Evolutionary conservation across 169 alveolate species (phyloP).

Genomic region (Neospora caninum): DNA sequence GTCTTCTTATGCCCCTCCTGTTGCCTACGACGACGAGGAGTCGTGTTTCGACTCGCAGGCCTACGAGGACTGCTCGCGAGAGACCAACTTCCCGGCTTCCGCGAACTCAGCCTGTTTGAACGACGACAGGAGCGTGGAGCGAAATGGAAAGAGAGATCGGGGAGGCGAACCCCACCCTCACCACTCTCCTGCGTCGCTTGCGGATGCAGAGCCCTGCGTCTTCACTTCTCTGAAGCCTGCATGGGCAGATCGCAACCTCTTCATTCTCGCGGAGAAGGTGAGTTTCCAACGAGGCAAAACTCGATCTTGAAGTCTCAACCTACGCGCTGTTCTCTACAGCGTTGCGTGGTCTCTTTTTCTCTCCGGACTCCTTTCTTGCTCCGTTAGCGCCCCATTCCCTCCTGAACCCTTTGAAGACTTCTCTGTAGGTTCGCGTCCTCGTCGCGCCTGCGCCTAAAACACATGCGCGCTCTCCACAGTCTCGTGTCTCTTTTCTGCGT

Average conservation of each 20-base stretch:
- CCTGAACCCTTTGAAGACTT: no score
- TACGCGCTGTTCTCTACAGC: neutral
- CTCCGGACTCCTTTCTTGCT: neutral
- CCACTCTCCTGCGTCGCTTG: neutral
- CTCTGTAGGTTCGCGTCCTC: no score
- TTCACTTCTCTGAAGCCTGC: slow-evolving; percentile 69
- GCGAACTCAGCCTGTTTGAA: neutral
- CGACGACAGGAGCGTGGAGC: neutral
- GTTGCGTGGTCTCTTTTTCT: neutral
- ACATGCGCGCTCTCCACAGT: no score
- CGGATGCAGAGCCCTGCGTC: slow-evolving; percentile 67
- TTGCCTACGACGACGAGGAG: neutral
- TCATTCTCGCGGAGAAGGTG: slow-evolving; percentile 64
- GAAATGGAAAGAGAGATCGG: neutral
- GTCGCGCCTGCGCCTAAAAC: no score
- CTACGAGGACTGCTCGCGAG: neutral
- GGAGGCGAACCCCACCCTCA: neutral
- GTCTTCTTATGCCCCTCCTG: neutral
- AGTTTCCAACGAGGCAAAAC: neutral
- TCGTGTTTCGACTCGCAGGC: neutral
- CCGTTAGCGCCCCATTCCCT: no score
- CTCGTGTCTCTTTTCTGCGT: no score
- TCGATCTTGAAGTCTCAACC: neutral
- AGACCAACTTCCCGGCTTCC: neutral
- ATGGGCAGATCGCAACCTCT: slow-evolving; percentile 67